A percentile compares a stretch with the other conserved stretches of the same genome.
phyloP scores from a whole-genome alignment of 768 basidiomycete genomes.

The Rhizopogon vesiculosus region DNA sequence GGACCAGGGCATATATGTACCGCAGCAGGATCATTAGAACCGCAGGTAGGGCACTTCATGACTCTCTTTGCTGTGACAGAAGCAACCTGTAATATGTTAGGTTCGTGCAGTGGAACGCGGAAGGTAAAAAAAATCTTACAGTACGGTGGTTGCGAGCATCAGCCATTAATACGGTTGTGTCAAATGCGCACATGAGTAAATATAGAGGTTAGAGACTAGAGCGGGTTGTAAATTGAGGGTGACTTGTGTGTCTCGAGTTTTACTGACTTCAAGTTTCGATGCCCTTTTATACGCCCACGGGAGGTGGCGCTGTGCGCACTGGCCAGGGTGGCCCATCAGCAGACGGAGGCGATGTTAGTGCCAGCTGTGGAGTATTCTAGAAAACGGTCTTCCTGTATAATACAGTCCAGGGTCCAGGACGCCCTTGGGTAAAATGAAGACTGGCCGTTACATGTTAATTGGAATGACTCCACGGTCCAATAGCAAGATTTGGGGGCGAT shows the following conservation, averaged over 20 bases:
- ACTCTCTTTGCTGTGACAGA: neutral
- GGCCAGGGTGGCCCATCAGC: too few species aligned
- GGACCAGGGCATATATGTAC: constrained; percentile 3
- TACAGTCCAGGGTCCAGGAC: too few species aligned
- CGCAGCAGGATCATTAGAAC: neutral
- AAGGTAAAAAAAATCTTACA: neutral
- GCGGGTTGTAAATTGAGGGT: neutral
- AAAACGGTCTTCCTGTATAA: neutral
- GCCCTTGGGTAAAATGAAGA: neutral
- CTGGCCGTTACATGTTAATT: neutral
- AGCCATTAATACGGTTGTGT: neutral
- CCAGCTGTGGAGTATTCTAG: neutral
- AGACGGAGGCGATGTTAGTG: neutral
- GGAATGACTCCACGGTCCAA: neutral
- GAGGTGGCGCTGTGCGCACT: neutral
- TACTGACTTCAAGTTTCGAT: neutral
- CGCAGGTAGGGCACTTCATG: constrained; percentile 3
- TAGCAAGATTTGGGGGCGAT: neutral
- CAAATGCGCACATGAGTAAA: neutral
- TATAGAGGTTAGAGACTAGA: neutral
- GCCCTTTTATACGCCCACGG: neutral
- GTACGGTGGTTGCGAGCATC: neutral
- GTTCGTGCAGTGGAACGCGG: too few species aligned
- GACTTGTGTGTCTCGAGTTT: neutral
- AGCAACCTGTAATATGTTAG: neutral